Conservation (phyloP, 345 rosid species). For the Eucalyptus grandis region DNA sequence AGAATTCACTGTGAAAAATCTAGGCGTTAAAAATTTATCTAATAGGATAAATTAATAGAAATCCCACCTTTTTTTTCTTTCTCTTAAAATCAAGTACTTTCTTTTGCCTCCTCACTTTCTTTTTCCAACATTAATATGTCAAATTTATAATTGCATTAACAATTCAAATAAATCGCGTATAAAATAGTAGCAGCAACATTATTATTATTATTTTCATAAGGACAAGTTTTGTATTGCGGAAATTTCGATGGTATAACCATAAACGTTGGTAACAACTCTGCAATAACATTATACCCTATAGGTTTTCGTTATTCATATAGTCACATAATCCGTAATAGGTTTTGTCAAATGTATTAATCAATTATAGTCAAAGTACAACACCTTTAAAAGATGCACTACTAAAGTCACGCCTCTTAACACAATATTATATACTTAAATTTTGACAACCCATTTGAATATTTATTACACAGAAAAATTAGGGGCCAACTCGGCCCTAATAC, state of each 20-base stretch:
- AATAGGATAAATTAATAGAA: neutral
- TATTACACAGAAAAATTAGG: neutral
- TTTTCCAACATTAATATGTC: neutral
- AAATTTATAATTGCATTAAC: neutral
- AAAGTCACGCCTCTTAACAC: too few species aligned
- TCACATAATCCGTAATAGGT: too few species aligned
- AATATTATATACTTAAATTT: accelerated
- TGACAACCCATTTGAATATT: too few species aligned
- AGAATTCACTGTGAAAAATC: neutral
- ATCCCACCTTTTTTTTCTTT: neutral
- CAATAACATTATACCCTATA: neutral
- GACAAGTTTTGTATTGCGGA: neutral
- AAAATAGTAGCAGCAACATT: neutral
- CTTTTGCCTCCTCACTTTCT: neutral
- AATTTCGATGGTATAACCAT: neutral
- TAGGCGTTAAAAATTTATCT: neutral
- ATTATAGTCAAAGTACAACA: neutral
- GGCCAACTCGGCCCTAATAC: accelerated
- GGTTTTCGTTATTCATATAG: too few species aligned
- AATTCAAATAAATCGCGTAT: neutral
- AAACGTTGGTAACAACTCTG: neutral
- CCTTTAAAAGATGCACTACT: neutral
- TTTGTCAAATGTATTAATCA: neutral
- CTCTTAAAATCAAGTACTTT: neutral
- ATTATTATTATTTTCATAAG: neutral